Percentiles rank a stretch among this genome's conserved stretches.
Conservation (phyloP, 1,284 basidiomycete genomes). For the Amanita bisporigera region DNA sequence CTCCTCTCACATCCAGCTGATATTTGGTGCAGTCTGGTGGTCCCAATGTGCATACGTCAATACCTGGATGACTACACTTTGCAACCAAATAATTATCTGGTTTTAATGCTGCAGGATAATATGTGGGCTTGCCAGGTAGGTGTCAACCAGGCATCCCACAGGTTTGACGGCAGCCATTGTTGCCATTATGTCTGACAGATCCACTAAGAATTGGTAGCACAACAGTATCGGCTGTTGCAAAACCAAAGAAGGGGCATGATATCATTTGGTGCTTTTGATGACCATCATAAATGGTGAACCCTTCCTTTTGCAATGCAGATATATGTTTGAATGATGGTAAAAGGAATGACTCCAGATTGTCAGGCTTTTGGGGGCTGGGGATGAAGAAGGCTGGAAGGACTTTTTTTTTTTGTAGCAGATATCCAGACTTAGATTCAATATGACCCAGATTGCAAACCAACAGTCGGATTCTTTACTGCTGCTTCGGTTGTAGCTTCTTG, state of each 20-base stretch:
- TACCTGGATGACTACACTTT: slow-evolving; percentile 36
- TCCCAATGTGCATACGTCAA: slow-evolving; percentile 21
- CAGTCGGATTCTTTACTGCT: slow-evolving; percentile 38
- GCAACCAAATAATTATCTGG: slow-evolving; percentile 18
- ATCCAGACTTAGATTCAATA: no score
- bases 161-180: slow-evolving; percentile 25
- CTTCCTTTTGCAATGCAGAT: slow-evolving; percentile 24
- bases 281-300: slow-evolving; percentile 25
- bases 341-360: slow-evolving; percentile 41
- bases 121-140: slow-evolving; percentile 23
- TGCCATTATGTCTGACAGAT: slow-evolving; percentile 29
- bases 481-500: slow-evolving; percentile 14
- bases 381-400: slow-evolving; percentile 20
- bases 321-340: slow-evolving; percentile 31
- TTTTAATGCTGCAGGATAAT: slow-evolving; percentile 30
- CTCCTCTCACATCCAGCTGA: slow-evolving; percentile 8
- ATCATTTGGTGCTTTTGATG: background rate
- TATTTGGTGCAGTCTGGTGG: background rate
- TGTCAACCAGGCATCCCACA: slow-evolving; percentile 26
- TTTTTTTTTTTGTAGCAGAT: slow-evolving; percentile 13
- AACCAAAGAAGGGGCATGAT: slow-evolving; percentile 18
- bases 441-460: no score
- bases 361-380: slow-evolving; percentile 41
- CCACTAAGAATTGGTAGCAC: slow-evolving; percentile 33
- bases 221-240: slow-evolving; percentile 35